Evolutionary conservation across 1,139 yeast genomes (phyloP).

Genomic region (Blastobotrys serpentis): DNA sequence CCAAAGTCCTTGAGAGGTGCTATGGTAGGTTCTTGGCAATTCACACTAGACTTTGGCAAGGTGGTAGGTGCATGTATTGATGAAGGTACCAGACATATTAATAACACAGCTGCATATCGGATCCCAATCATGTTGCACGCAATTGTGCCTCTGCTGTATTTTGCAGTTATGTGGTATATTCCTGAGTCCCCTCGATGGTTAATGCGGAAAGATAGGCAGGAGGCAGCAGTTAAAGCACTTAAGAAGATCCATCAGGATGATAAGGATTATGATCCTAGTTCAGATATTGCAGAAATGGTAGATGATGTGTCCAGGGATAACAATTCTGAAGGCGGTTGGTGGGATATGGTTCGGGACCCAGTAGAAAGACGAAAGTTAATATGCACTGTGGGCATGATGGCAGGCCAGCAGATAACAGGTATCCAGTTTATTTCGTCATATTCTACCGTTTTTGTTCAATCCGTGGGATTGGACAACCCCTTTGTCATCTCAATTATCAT

Average conservation of each 20-base stretch:
- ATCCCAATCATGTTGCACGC: conserved; percentile 19
- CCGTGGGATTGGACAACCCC: conserved; percentile 12
- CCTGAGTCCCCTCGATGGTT: conserved; percentile 24
- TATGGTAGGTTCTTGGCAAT: conserved; percentile 14
- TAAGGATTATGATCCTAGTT: conserved; percentile 10
- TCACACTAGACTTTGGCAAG: conserved; percentile 18
- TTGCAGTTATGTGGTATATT: conserved; percentile 11
- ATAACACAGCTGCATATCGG: conserved; percentile 15
- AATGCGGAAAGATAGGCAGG: conserved; percentile 15
- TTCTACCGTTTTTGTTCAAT: conserved; percentile 18
- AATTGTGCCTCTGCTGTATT: conserved; percentile 13
- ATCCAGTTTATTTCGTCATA: conserved; percentile 17
- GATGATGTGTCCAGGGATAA: conserved; percentile 10
- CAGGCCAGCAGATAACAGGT: conserved; percentile 19
- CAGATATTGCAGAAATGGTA: conserved; percentile 12
- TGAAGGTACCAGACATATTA: conserved; percentile 8
- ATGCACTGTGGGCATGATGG: conserved; percentile 16
- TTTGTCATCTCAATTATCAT: conserved; percentile 15
- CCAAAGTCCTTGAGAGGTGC: conserved; percentile 16
- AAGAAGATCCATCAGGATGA: conserved; percentile 1
- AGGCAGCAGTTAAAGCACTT: conserved; percentile 18
- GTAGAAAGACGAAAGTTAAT: conserved; percentile 15
- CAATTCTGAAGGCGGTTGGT: conserved; percentile 7
- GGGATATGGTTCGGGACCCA: conserved; percentile 13
- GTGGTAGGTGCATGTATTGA: conserved; percentile 16